Conservation (phyloP, 371 early-diverging fungal genomes). For the Mucor irregularis region DNA sequence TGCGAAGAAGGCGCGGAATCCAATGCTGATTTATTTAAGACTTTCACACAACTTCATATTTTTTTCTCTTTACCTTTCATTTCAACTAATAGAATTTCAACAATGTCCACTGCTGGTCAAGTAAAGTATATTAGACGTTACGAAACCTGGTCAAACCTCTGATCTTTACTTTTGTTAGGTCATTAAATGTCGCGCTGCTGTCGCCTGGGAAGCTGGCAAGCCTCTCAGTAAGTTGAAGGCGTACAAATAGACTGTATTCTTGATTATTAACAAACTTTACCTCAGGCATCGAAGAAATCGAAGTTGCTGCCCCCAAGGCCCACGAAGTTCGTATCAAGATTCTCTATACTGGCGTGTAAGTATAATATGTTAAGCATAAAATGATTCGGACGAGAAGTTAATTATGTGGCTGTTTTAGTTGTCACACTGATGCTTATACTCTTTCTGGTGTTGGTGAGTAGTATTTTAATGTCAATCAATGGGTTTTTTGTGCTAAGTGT, state of each 20-base stretch:
- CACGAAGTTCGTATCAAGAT: slow-evolving; percentile 97
- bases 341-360: slow-evolving; percentile 83
- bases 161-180: slow-evolving; percentile 29
- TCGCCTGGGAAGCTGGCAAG: slow-evolving; percentile 93
- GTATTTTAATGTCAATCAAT: not conserved
- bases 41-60: too few relatives aligned
- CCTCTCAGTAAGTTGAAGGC: slow-evolving; percentile 75
- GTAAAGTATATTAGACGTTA: slow-evolving; percentile 7
- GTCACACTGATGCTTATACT: slow-evolving; percentile 95
- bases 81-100: too few relatives aligned
- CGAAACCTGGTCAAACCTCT: not conserved
- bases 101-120: slow-evolving; percentile 39
- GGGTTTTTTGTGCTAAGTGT: not conserved
- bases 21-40: too few relatives aligned
- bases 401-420: slow-evolving; percentile 39
- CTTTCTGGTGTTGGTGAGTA: slow-evolving; percentile 79
- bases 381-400: too few relatives aligned
- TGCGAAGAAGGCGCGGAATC: too few relatives aligned
- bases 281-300: slow-evolving; percentile 85
- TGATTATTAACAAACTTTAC: not conserved
- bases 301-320: slow-evolving; percentile 92
- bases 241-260: not conserved
- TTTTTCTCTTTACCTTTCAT: too few relatives aligned
- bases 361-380: not conserved
- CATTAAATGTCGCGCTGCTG: slow-evolving; percentile 94